Conservation (phyloP, 2,329 filamentous ascomycete genomes). For the Polychaeton citri region DNA sequence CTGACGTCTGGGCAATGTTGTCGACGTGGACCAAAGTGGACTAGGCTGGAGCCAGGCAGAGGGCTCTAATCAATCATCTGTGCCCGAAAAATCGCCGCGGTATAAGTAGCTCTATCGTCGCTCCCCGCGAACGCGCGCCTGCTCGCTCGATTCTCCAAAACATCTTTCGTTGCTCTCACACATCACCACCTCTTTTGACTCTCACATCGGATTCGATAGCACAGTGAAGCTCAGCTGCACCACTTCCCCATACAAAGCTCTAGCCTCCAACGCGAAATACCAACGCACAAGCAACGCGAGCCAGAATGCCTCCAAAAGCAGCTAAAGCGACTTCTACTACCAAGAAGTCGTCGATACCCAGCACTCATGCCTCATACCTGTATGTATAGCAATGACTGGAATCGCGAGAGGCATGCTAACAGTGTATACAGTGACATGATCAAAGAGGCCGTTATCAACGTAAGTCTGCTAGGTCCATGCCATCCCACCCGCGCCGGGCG, state of each 20-base stretch:
- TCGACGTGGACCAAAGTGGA: background rate
- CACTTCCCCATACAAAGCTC: too few relatives aligned
- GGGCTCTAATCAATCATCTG: background rate
- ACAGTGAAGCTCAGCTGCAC: too few relatives aligned
- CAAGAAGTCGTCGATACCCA: constrained; percentile 40
- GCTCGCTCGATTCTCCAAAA: too few relatives aligned
- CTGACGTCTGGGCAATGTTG: background rate
- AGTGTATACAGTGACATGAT: constrained; percentile 51
- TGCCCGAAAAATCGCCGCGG: background rate
- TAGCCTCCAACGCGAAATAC: too few relatives aligned
- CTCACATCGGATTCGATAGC: too few relatives aligned
- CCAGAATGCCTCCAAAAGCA: constrained; percentile 55
- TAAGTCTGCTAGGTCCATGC: constrained; percentile 34
- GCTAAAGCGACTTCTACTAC: constrained; percentile 41
- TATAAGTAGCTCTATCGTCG: background rate
- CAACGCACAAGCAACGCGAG: too few relatives aligned
- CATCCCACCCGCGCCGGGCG: background rate
- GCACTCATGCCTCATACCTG: constrained; percentile 54
- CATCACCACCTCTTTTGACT: too few relatives aligned
- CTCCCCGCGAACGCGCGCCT: background rate
- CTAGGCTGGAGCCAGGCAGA: background rate
- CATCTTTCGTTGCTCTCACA: too few relatives aligned
- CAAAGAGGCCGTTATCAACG: constrained; percentile 57
- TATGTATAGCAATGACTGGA: constrained; percentile 35
- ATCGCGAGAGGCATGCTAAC: constrained; percentile 29